Evolutionary conservation across 768 basidiomycete genomes (phyloP), one percentile per base, ranked within the genome.

Genomic region (Mycena galericulata): DNA sequence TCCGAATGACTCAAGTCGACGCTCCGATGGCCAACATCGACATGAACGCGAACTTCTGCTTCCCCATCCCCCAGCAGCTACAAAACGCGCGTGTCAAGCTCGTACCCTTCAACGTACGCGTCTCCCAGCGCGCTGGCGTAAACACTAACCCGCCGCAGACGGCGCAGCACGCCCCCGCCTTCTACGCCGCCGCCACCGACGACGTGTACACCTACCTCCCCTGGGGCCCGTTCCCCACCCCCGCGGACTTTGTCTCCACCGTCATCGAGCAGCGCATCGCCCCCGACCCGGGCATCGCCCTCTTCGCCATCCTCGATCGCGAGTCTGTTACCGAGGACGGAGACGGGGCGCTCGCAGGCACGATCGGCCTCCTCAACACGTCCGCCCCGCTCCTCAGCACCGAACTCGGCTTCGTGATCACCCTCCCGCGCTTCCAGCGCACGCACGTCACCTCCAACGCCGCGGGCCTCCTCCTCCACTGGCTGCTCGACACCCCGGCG

Each of bases 271-370:
- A 69, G 15, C 76, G 78, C 29, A 79, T 88, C 40, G 77, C 73
- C 2, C 72, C 78, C 4, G 75, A 84, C 51, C 77, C 77, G 2
- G 79, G 76, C 6, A 73, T 74, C 38, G 59, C 85, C 15, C 76
- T 88, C n/a, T 89, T 87, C 69, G 85, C 84, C 40, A 78, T 90
- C 41, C 83, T 86, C 72, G 88, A 90, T 75, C 87, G 86, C 0
- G 75, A 73, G 12, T 66, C 77, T 1, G n/a, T n/a, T n/a, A n/a
- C n/a, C n/a, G n/a, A n/a, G n/a, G n/a, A n/a, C n/a, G 26, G 69
- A 26, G 62, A 27, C n/a, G 38, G n/a, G 20, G 64, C 66, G 49
- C 72, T 91, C 17, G 90, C 90, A 4, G 90, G 88, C 0, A 78
- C 82, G 9, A 83, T 90, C 11, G 88, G 85, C 0, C 80, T 87